phyloP scores from a whole-genome alignment of 2,329 filamentous ascomycete genomes.

The Penicillium brevicompactum region DNA sequence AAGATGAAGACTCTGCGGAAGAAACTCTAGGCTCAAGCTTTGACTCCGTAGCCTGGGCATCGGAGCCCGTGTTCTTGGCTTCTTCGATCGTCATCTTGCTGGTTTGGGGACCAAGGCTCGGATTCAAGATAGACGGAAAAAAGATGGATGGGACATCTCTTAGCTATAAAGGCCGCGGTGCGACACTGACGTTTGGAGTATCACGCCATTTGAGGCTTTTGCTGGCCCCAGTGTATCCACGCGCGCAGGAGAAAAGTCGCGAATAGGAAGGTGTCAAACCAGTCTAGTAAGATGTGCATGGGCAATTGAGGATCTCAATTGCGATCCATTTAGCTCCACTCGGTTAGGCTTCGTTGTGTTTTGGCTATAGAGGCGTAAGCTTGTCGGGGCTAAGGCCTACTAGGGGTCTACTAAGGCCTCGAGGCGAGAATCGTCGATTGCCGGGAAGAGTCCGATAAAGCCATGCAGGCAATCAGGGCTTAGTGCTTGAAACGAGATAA shows the following conservation, averaged over 20 bases:
- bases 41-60: background rate
- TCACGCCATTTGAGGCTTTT: constrained; percentile 10
- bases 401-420: background rate
- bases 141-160: background rate
- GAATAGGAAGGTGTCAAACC: background rate
- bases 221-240: background rate
- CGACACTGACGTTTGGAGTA: background rate
- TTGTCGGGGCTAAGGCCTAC: background rate
- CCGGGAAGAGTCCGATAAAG: background rate
- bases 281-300: background rate
- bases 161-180: constrained; percentile 14
- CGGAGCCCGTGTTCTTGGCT: constrained; percentile 5
- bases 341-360: background rate
- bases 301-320: constrained; percentile 1
- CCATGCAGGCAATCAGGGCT: background rate
- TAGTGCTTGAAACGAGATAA: background rate
- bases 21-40: constrained; percentile 12
- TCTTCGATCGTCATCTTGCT: constrained; percentile 23
- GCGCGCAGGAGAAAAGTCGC: background rate
- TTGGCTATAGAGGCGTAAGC: background rate
- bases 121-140: background rate
- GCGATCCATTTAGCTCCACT: background rate
- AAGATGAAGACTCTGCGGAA: constrained; percentile 17
- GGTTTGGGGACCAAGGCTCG: background rate
- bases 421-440: background rate